These are phyloP conservation scores for Ochetophila trinervis DNA, from an alignment of 306 rosid species.

Conservation along the genomic window DNA sequence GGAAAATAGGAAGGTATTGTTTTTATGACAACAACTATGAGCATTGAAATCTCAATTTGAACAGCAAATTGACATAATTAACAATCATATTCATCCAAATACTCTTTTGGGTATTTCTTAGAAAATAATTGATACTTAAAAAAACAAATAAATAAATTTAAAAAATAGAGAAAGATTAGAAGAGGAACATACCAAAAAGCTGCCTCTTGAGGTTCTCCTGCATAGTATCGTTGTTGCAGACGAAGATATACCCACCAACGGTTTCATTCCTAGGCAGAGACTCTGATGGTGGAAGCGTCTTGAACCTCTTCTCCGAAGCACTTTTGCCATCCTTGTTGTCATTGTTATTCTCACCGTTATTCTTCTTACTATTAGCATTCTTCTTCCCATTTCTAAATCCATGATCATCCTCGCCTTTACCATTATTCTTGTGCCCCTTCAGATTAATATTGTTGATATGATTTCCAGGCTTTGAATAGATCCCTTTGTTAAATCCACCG, in stretches of 20 bases:
- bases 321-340: constrained; percentile 48
- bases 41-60: too few relatives aligned
- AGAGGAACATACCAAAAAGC: constrained; percentile 61
- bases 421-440: constrained; percentile 47
- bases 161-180: background rate
- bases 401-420: constrained; percentile 41
- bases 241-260: constrained; percentile 86
- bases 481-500: constrained; percentile 73
- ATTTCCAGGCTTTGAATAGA: constrained; percentile 55
- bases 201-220: constrained; percentile 80
- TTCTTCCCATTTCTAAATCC: constrained; percentile 41
- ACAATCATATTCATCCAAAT: too few relatives aligned
- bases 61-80: too few relatives aligned
- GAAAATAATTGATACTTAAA: background rate
- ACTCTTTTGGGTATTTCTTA: too few relatives aligned
- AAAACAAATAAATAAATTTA: background rate
- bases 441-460: constrained; percentile 30
- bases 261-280: constrained; percentile 73
- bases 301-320: constrained; percentile 63
- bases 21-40: too few relatives aligned
- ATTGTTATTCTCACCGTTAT: constrained; percentile 38
- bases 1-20: too few relatives aligned
- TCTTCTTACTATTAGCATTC: constrained; percentile 41
- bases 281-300: constrained; percentile 80
- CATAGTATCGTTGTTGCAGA: constrained; percentile 97